Conservation (phyloP, 2,329 filamentous ascomycete species). For the Fusarium sp. region DNA sequence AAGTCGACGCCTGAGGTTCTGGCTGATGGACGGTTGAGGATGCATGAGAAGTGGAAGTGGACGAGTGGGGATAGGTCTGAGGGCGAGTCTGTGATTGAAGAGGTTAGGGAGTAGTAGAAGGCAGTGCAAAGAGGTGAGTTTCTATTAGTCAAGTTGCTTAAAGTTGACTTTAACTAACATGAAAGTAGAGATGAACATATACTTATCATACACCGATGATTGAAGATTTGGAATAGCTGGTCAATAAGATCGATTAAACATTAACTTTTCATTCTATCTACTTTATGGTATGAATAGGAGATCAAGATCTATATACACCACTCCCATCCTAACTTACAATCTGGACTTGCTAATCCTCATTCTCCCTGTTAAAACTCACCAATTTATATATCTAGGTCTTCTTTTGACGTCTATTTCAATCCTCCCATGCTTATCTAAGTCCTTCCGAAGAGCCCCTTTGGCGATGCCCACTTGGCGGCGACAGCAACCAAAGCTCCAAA, state of each 20-base stretch:
- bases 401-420: background rate
- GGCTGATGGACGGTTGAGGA: slow-evolving; percentile 38
- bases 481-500: slow-evolving; percentile 30
- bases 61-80: slow-evolving; percentile 38
- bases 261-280: background rate
- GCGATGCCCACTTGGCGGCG: slow-evolving; percentile 29
- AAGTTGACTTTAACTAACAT: background rate
- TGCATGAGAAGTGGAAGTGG: slow-evolving; percentile 46
- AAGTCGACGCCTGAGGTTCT: slow-evolving; percentile 33
- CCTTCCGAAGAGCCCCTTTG: slow-evolving; percentile 31
- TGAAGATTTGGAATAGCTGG: background rate
- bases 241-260: background rate
- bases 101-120: slow-evolving; percentile 23
- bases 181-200: background rate
- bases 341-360: background rate
- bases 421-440: slow-evolving; percentile 7
- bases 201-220: background rate
- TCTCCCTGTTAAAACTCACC: too few species aligned
- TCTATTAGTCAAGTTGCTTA: background rate
- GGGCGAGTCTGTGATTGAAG: slow-evolving; percentile 41
- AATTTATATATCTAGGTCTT: background rate
- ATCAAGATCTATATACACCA: background rate
- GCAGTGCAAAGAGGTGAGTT: background rate
- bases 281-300: background rate
- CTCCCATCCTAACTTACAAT: background rate